Conservation (phyloP, 2,329 filamentous ascomycete species). For the Neofusicoccum parvum region DNA sequence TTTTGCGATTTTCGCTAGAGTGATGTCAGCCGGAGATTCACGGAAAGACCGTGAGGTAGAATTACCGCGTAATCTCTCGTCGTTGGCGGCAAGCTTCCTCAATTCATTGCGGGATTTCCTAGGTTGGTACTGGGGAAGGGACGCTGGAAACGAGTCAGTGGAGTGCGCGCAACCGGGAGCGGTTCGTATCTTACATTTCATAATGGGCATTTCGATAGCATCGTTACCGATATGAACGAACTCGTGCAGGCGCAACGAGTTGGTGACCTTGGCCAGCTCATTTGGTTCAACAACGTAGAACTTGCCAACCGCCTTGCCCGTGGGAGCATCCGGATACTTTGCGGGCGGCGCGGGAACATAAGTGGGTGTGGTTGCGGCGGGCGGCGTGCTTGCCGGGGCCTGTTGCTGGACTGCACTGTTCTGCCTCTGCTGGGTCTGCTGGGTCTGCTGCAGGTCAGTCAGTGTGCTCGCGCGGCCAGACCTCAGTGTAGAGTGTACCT, state of each 20-base stretch:
- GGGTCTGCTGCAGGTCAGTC: neutral
- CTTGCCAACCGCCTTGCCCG: conserved; percentile 39
- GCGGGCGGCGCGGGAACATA: conserved; percentile 4
- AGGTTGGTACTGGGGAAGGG: conserved; percentile 44
- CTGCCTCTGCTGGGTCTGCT: conserved; percentile 7
- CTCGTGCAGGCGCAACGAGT: conserved; percentile 46
- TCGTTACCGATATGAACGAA: conserved; percentile 48
- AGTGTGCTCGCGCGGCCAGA: neutral
- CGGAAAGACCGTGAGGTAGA: neutral
- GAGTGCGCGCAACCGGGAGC: conserved; percentile 2
- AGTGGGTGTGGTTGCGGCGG: neutral
- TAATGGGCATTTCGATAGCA: conserved; percentile 45
- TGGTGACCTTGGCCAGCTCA: conserved; percentile 46
- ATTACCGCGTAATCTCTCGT: conserved; percentile 41
- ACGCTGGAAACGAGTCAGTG: conserved; percentile 35
- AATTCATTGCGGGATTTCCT: conserved; percentile 51
- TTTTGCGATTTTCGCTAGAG: conserved; percentile 37
- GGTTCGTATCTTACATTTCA: conserved; percentile 43
- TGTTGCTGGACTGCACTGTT: neutral
- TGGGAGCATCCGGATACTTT: conserved; percentile 27
- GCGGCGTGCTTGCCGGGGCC: neutral
- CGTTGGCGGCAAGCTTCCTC: conserved; percentile 44
- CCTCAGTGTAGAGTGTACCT: neutral
- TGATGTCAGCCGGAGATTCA: neutral
- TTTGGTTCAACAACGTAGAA: conserved; percentile 47